Base-by-base conservation (phyloP, 164 flowering plant species). In the Aristolochia fimbriata region DNA sequence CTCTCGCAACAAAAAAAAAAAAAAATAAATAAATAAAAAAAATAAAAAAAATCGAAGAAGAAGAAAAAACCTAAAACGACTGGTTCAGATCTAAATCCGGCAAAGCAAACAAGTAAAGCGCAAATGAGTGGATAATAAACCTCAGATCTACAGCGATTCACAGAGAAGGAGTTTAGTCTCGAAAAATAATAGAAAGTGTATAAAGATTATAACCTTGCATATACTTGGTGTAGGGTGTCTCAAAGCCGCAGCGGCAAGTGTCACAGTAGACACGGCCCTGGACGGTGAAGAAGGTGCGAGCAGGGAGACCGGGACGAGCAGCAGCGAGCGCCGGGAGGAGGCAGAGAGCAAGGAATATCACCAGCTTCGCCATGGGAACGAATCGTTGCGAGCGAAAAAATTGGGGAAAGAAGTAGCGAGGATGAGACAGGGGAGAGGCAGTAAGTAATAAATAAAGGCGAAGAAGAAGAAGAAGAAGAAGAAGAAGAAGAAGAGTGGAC, bases 201-300 rank as follows among this genome's bases (percentile, higher is more conserved):
- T 2, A 27, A 27, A 27, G 30, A 27, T 27, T 27, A 2, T 16
- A 64, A 84, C 95, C 91, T 2, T 65, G 15, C 20, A 87, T 74
- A 81, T 68, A 74, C 51, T 77, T 75, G 59, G 84, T 61, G 63
- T 78, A 81, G 20, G 78, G 17, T 63, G 95, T 87, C 68, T 85
- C 87, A 65, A 83, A 87, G 3, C 91, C 91, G 15, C 80, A 78
- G 2, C 60, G 78, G 77, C 95, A 87, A 22, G 83, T 71, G 69
- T 87, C 95, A 59, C 95, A 87, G 77, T 73, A 81, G 54, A 82
- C 87, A 15, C 61, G 64, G 16, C 95, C 95, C 20, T 63, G 30
- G 1, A 84, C 77, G 9, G 43, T 17, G 54, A 74, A 77, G 6
- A 77, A 75, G 16, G 27, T 55, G 8, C 46, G n/a, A 23, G 23